Percentiles rank a stretch among this genome's conserved stretches.
Conservation (phyloP, 208 protist species). For the Crithidia sp. region DNA sequence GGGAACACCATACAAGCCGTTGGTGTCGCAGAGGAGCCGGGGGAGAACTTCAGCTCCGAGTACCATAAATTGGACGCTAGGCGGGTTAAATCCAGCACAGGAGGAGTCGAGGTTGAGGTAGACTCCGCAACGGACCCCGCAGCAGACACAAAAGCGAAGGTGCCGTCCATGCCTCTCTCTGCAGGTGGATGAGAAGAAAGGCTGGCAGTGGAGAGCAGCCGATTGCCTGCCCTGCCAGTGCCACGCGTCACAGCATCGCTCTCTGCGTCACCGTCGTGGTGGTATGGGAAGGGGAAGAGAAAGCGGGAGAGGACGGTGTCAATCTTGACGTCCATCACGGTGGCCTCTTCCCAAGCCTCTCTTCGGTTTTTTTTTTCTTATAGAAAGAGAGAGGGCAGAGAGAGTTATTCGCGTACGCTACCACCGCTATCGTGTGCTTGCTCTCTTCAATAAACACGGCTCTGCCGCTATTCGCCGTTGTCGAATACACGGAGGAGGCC, state of each 20-base stretch:
- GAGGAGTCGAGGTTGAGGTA: not conserved
- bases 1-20: slow-evolving; percentile 23
- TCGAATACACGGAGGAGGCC: no score
- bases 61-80: slow-evolving; percentile 33
- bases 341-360: no score
- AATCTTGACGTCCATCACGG: slow-evolving; percentile 10
- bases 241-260: not conserved
- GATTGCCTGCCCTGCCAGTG: no score
- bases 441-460: no score
- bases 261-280: slow-evolving; percentile 1
- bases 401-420: no score
- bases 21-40: not conserved
- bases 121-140: not conserved
- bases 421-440: no score
- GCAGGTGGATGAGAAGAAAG: not conserved
- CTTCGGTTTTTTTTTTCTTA: no score
- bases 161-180: slow-evolving; percentile 5
- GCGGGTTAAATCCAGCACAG: not conserved
- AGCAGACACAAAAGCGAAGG: slow-evolving; percentile 4
- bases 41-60: slow-evolving; percentile 23
- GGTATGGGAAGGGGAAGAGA: not conserved
- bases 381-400: no score
- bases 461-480: no score
- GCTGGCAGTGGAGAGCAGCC: not conserved
- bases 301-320: slow-evolving; percentile 26